Percentiles rank a stretch among this genome's conserved stretches.
phyloP scores from a whole-genome alignment of 345 rosid genomes.

The Euphorbia pulcherrima region DNA sequence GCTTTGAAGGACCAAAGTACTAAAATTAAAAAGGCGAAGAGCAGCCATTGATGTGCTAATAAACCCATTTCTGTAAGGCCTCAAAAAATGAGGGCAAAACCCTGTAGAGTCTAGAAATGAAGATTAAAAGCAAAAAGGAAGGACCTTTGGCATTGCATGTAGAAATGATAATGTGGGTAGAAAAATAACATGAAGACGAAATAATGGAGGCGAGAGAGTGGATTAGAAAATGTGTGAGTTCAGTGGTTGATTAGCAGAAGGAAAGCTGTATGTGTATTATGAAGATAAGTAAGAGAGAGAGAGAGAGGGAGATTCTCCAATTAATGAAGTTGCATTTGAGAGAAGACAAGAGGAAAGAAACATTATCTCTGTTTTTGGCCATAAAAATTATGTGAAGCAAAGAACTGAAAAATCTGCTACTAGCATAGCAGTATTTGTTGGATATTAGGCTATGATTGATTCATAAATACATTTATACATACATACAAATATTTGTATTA shows the following conservation, averaged over 20 bases:
- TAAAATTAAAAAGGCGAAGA: slow-evolving; percentile 39
- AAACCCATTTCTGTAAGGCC: slow-evolving; percentile 38
- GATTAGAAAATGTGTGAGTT: slow-evolving; percentile 13
- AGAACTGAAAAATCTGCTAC: slow-evolving; percentile 3
- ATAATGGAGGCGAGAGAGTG: slow-evolving; percentile 15
- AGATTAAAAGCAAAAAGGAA: slow-evolving; percentile 5
- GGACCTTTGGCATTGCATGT: slow-evolving; percentile 17
- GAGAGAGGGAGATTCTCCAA: slow-evolving; percentile 11
- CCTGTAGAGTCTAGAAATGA: slow-evolving; percentile 11
- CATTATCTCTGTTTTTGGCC: slow-evolving; percentile 9
- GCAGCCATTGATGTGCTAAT: slow-evolving; percentile 31
- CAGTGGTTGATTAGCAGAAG: slow-evolving; percentile 30
- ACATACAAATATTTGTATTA: too few relatives aligned
- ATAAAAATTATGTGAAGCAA: slow-evolving; percentile 7
- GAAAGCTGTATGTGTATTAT: slow-evolving; percentile 18
- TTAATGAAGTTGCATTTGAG: not conserved
- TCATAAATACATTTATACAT: not conserved
- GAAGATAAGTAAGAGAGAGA: slow-evolving; percentile 34
- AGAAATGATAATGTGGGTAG: slow-evolving; percentile 13
- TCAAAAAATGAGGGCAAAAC: slow-evolving; percentile 9
- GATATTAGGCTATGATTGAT: not conserved
- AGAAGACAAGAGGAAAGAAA: slow-evolving; percentile 6
- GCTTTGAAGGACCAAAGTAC: slow-evolving; percentile 32
- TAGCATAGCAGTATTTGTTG: not conserved
- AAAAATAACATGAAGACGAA: slow-evolving; percentile 7